Evolutionary conservation across 1,139 yeast genomes (phyloP).

Genomic region (Yamadazyma sp.): DNA sequence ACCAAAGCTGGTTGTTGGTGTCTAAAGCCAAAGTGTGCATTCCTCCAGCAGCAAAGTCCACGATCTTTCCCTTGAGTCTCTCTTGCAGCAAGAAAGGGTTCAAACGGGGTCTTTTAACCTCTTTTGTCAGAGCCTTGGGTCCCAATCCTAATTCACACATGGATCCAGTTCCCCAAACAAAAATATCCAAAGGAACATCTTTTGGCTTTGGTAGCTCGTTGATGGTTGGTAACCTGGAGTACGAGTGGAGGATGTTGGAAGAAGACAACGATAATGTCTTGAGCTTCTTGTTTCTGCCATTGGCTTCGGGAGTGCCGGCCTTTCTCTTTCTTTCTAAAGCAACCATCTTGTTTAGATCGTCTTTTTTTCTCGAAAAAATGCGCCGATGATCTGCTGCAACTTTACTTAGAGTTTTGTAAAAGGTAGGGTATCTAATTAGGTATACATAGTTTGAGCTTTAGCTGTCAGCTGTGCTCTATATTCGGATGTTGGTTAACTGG

Average conservation of each 20-base stretch:
- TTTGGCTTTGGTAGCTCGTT: slow-evolving; percentile 42
- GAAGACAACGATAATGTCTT: slow-evolving; percentile 38
- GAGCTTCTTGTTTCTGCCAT: slow-evolving; percentile 22
- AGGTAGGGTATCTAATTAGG: background rate
- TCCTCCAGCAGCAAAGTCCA: slow-evolving; percentile 91
- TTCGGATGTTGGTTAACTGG: no score
- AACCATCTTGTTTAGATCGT: slow-evolving; percentile 31
- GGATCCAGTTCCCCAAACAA: slow-evolving; percentile 95
- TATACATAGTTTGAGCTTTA: background rate
- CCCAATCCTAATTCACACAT: slow-evolving; percentile 98
- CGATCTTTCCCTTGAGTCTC: slow-evolving; percentile 38
- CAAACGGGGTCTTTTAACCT: slow-evolving; percentile 91
- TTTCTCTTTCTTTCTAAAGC: slow-evolving; percentile 44
- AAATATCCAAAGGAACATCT: slow-evolving; percentile 62
- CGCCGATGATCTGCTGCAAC: slow-evolving; percentile 2
- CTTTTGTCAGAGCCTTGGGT: slow-evolving; percentile 81
- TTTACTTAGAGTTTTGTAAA: no score
- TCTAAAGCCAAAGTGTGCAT: slow-evolving; percentile 90
- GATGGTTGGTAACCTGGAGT: slow-evolving; percentile 48
- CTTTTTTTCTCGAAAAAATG: slow-evolving; percentile 1
- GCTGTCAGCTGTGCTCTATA: no score
- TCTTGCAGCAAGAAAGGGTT: slow-evolving; percentile 71
- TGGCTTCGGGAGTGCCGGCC: slow-evolving; percentile 14
- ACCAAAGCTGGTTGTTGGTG: slow-evolving; percentile 73
- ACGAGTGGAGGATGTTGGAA: slow-evolving; percentile 46